Conservation (phyloP, 345 rosid species). For the Ailanthus altissimus region DNA sequence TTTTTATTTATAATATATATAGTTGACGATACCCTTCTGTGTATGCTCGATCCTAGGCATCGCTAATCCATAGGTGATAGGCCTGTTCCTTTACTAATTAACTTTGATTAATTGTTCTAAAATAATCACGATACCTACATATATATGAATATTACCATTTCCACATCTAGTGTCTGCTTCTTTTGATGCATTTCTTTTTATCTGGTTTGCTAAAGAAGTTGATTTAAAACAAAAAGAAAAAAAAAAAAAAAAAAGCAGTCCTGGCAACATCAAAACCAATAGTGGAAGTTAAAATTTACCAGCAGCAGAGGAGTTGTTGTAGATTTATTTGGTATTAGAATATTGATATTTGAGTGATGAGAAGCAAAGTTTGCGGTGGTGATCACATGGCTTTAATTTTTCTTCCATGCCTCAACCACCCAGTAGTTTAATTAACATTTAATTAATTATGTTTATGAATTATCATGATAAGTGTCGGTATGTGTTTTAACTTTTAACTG, state of each 20-base stretch:
- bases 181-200: conserved; percentile 18
- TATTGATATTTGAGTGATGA: neutral
- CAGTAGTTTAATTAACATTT: neutral
- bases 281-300: neutral
- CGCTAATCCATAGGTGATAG: conserved; percentile 38
- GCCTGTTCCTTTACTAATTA: neutral
- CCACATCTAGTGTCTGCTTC: conserved; percentile 12
- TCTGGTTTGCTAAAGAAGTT: conserved; percentile 12
- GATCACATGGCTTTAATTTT: conserved; percentile 24
- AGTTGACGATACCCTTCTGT: conserved; percentile 3
- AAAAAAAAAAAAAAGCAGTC: neutral
- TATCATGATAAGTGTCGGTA: neutral
- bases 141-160: conserved; percentile 6
- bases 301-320: neutral
- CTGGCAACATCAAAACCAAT: neutral
- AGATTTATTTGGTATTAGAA: neutral
- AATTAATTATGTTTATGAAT: neutral
- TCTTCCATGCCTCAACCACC: conserved; percentile 10
- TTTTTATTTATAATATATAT: neutral
- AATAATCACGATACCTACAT: neutral
- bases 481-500: neutral
- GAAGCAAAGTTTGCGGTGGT: conserved; percentile 34
- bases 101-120: neutral
- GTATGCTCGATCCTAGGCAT: conserved; percentile 51
- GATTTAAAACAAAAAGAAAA: neutral